phyloP scores from a whole-genome alignment of 2,329 filamentous ascomycete genomes.

The Neophaeococcomyces aloes region DNA sequence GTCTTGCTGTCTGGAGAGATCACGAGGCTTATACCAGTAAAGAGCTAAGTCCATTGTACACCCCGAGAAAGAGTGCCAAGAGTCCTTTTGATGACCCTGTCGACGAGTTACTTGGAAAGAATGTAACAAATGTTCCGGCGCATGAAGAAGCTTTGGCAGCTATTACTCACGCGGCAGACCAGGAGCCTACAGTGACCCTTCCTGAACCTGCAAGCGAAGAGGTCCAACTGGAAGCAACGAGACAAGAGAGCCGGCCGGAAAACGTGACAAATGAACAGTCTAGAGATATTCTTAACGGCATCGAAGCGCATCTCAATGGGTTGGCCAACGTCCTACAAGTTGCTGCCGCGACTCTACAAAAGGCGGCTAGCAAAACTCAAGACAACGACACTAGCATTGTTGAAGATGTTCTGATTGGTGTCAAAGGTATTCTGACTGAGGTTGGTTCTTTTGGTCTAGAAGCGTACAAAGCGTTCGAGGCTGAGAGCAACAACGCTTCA shows the following conservation, averaged over 20 bases:
- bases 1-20: conserved; percentile 18
- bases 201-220: background rate
- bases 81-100: too few relatives aligned
- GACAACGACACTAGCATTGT: conserved; percentile 29
- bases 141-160: background rate
- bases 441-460: conserved; percentile 24
- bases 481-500: background rate
- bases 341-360: conserved; percentile 27
- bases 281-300: conserved; percentile 21
- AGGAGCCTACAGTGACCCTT: background rate
- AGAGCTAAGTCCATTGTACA: conserved; percentile 2
- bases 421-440: conserved; percentile 33
- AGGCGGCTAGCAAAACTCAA: conserved; percentile 28
- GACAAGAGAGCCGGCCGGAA: background rate
- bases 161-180: background rate
- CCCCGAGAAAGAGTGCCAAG: too few relatives aligned
- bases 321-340: conserved; percentile 30
- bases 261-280: background rate
- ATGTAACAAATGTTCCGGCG: background rate
- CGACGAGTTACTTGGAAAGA: background rate
- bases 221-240: background rate
- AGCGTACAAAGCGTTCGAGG: conserved; percentile 9
- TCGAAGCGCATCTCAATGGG: conserved; percentile 30
- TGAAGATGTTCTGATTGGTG: conserved; percentile 28
- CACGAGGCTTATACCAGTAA: conserved; percentile 18